A percentile compares a stretch with the other conserved stretches of the same genome.
phyloP scores from a whole-genome alignment of 805 yeast genomes.

The Wickerhamiella brachini region DNA sequence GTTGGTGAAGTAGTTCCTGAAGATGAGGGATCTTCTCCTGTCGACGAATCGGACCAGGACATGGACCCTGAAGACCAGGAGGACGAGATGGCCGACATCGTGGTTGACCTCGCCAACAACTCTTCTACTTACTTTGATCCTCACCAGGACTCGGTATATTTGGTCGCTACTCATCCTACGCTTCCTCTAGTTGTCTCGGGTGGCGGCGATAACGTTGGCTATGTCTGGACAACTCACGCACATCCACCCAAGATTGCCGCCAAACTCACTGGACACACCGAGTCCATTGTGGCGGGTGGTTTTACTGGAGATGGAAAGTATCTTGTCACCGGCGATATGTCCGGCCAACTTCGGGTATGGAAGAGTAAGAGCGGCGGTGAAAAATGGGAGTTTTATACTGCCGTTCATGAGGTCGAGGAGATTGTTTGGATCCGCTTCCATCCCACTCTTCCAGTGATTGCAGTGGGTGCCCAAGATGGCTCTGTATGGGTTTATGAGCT shows the following conservation, averaged over 20 bases:
- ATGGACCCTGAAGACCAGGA: constrained; percentile 25
- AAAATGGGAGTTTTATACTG: constrained; percentile 58
- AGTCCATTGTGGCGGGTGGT: constrained; percentile 72
- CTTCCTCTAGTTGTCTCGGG: constrained; percentile 81
- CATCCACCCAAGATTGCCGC: constrained; percentile 72
- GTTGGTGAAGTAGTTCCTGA: constrained; percentile 28
- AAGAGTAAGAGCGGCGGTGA: constrained; percentile 65
- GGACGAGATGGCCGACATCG: constrained; percentile 41
- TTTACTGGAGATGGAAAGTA: constrained; percentile 74
- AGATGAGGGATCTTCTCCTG: constrained; percentile 4
- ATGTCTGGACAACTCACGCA: constrained; percentile 71
- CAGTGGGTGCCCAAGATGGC: constrained; percentile 87
- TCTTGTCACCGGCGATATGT: constrained; percentile 88
- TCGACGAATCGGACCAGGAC: constrained; percentile 18
- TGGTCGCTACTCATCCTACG: constrained; percentile 69
- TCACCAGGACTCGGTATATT: constrained; percentile 78
- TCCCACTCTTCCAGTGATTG: constrained; percentile 64
- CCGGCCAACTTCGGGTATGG: constrained; percentile 67
- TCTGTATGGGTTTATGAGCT: constrained; percentile 87
- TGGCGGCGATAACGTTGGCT: constrained; percentile 86
- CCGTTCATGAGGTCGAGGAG: constrained; percentile 80
- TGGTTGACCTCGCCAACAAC: constrained; percentile 79
- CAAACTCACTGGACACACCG: constrained; percentile 68
- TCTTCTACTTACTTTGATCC: constrained; percentile 80
- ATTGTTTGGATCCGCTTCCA: constrained; percentile 72